phyloP scores from a whole-genome alignment of 768 basidiomycete species.

The Phanerochaete sordida region DNA sequence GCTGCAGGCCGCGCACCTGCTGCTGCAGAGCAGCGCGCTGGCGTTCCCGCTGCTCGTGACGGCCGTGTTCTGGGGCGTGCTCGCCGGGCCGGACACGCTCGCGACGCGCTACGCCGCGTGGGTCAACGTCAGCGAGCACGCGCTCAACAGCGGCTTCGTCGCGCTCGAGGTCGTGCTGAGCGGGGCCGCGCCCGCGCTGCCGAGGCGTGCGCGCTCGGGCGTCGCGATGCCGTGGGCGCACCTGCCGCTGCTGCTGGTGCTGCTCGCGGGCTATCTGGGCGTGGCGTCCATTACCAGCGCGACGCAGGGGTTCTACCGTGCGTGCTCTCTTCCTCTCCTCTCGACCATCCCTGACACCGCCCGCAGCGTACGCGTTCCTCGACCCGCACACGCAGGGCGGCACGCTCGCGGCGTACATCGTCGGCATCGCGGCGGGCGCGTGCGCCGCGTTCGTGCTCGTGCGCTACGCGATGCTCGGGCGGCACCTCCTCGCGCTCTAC shows the following conservation, averaged over 20 bases:
- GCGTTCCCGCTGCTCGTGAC: conserved; percentile 64
- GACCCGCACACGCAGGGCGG: conserved; percentile 42
- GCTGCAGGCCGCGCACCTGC: conserved; percentile 54
- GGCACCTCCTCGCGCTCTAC: conserved; percentile 30
- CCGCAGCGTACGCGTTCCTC: conserved; percentile 61
- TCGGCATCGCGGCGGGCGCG: conserved; percentile 54
- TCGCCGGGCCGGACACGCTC: conserved; percentile 43
- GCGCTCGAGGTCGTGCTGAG: conserved; percentile 58
- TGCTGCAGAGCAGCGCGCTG: conserved; percentile 48
- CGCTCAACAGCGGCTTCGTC: conserved; percentile 53
- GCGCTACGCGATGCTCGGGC: conserved; percentile 36
- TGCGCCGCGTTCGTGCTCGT: conserved; percentile 49
- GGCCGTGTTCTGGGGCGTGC: conserved; percentile 57
- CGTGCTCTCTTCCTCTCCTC: conserved; percentile 22
- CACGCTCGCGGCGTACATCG: conserved; percentile 56
- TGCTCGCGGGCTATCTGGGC: conserved; percentile 56
- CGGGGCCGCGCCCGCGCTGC: conserved; percentile 37
- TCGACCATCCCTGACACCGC: background rate
- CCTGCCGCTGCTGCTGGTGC: conserved; percentile 37
- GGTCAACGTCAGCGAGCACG: conserved; percentile 57
- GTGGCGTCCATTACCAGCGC: conserved; percentile 65
- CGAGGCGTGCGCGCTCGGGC: background rate
- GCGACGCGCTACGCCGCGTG: conserved; percentile 40
- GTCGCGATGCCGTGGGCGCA: background rate
- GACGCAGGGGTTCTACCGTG: conserved; percentile 64